Evolutionary conservation across 306 rosid genomes (phyloP).

Genomic region (Gastrolobium villosum): DNA sequence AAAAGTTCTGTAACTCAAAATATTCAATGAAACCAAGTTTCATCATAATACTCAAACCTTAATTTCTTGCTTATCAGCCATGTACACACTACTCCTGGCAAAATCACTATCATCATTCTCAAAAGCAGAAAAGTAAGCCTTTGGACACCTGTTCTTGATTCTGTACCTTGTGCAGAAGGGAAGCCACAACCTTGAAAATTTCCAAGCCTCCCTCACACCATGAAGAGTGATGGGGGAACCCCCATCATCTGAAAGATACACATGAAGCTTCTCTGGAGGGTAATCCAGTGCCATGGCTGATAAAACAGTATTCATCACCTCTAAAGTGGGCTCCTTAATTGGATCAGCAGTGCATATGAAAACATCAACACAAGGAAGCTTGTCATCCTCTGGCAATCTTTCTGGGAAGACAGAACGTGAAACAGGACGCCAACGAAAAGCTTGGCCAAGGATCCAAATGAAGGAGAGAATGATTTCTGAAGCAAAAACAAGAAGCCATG

Average conservation of each 20-base stretch:
- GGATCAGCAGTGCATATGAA: conserved; percentile 80
- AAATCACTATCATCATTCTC: conserved; percentile 46
- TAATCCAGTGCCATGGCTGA: conserved; percentile 81
- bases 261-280: conserved; percentile 70
- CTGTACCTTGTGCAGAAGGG: conserved; percentile 66
- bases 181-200: conserved; percentile 75
- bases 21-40: conserved; percentile 14
- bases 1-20: not conserved
- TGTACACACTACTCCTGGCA: conserved; percentile 43
- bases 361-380: conserved; percentile 70
- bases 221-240: conserved; percentile 60
- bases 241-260: conserved; percentile 80
- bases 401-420: conserved; percentile 59
- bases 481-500: conserved; percentile 64
- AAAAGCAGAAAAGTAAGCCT: conserved; percentile 62
- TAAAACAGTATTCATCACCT: conserved; percentile 77
- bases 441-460: conserved; percentile 71
- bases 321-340: conserved; percentile 70
- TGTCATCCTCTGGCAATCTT: conserved; percentile 63
- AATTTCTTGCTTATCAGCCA: conserved; percentile 50
- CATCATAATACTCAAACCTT: conserved; percentile 45
- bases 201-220: conserved; percentile 58
- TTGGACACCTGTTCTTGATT: conserved; percentile 63
- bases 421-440: conserved; percentile 66
- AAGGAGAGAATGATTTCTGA: conserved; percentile 74